Evolutionary conservation across 306 rosid genomes (phyloP).

Genomic region (Malus sylvestris): DNA sequence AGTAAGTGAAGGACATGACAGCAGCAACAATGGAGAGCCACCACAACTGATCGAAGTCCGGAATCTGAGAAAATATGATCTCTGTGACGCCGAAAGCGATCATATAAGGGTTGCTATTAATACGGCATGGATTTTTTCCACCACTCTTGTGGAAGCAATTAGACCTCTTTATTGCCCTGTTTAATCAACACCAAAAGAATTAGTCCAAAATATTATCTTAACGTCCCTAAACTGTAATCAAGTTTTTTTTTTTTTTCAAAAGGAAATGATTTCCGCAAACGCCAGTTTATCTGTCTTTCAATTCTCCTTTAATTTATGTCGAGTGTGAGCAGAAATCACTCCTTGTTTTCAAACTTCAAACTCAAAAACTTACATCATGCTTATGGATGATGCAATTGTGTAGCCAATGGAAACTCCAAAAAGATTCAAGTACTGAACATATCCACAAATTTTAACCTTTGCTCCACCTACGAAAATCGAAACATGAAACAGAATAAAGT

Average conservation of each 20-base stretch:
- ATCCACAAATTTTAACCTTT: conserved; percentile 54
- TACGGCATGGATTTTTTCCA: conserved; percentile 40
- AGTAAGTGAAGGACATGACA: conserved; percentile 33
- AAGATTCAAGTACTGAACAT: conserved; percentile 60
- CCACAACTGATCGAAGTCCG: conserved; percentile 30
- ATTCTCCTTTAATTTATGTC: no score
- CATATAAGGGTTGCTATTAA: conserved; percentile 45
- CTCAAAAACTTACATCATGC: conserved; percentile 47
- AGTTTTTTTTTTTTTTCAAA: neutral
- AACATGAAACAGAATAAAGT: neutral
- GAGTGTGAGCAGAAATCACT: neutral
- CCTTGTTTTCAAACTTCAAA: neutral
- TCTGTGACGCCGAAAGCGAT: conserved; percentile 40
- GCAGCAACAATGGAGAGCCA: conserved; percentile 38
- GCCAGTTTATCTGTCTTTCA: neutral
- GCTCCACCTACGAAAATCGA: conserved; percentile 38
- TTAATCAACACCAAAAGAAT: conserved; percentile 6
- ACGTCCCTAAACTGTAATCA: neutral
- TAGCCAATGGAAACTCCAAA: conserved; percentile 63
- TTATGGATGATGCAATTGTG: conserved; percentile 54
- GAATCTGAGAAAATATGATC: conserved; percentile 57
- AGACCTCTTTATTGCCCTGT: conserved; percentile 64
- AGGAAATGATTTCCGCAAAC: neutral
- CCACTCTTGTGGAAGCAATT: conserved; percentile 53
- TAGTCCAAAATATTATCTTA: neutral